phyloP scores from a whole-genome alignment of 805 yeast species.

The Jamesozyma piceae region DNA sequence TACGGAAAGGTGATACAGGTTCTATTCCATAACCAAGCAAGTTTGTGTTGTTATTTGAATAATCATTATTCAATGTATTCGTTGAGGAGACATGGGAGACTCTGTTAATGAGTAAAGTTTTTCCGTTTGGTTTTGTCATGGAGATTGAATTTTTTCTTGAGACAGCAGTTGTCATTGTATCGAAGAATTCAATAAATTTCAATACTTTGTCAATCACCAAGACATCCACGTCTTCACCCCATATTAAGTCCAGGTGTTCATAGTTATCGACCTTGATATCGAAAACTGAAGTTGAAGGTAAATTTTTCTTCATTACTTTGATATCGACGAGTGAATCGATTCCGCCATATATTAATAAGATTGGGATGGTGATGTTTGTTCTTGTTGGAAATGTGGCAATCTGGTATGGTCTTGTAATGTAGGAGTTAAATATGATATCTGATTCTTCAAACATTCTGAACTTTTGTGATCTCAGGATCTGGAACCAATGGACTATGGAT shows the following conservation, averaged over 20 bases:
- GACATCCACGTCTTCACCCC: slow-evolving; percentile 64
- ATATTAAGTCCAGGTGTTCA: slow-evolving; percentile 83
- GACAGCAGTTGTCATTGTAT: not conserved
- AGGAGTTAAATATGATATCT: slow-evolving; percentile 31
- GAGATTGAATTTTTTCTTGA: slow-evolving; percentile 4
- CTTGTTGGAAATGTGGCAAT: slow-evolving; percentile 45
- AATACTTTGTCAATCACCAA: slow-evolving; percentile 37
- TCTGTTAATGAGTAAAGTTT: not conserved
- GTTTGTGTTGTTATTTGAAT: not conserved
- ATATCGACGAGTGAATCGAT: slow-evolving; percentile 82
- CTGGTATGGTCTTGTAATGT: slow-evolving; percentile 29
- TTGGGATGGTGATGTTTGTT: slow-evolving; percentile 59
- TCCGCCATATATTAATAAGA: slow-evolving; percentile 70
- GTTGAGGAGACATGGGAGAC: not conserved
- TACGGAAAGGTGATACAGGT: not conserved
- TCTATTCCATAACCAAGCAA: not conserved
- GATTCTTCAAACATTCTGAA: slow-evolving; percentile 87
- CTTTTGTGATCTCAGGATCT: slow-evolving; percentile 62
- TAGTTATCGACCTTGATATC: slow-evolving; percentile 54
- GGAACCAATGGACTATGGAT: slow-evolving; percentile 93
- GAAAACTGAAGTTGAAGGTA: slow-evolving; percentile 46
- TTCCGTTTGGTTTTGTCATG: not conserved
- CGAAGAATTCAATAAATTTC: slow-evolving; percentile 30
- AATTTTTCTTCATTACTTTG: slow-evolving; percentile 55
- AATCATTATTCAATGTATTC: not conserved